Percentiles rank a stretch among this genome's conserved stretches.
Conservation (phyloP, 192 early-diverging fungal genomes). For the Podila epigama region DNA sequence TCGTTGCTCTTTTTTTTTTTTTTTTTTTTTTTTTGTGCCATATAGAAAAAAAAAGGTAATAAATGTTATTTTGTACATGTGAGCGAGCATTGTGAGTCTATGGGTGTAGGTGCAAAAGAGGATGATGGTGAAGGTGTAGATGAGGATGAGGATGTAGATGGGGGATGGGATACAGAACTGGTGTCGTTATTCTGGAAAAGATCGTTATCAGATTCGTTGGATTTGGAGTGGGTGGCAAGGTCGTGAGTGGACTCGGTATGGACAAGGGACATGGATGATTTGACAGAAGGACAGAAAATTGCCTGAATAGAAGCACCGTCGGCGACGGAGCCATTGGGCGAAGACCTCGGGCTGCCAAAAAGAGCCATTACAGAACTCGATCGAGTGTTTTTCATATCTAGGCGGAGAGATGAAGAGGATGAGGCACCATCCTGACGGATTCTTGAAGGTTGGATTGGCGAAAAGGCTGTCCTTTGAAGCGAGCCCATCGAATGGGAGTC, state of each 20-base stretch:
- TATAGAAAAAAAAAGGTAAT: too few relatives aligned
- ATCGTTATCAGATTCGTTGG: too few relatives aligned
- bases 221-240: too few relatives aligned
- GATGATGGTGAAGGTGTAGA: too few relatives aligned
- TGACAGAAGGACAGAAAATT: constrained; percentile 15
- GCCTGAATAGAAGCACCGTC: constrained; percentile 27
- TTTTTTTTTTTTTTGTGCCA: too few relatives aligned
- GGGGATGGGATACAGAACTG: too few relatives aligned
- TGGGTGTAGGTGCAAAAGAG: too few relatives aligned
- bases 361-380: constrained; percentile 20
- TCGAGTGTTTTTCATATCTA: constrained; percentile 6
- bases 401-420: neutral
- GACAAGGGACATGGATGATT: constrained; percentile 18
- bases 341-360: constrained; percentile 27
- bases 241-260: constrained; percentile 1
- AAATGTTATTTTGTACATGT: too few relatives aligned
- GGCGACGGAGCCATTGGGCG: constrained; percentile 13
- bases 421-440: neutral
- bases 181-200: too few relatives aligned
- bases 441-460: neutral
- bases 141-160: too few relatives aligned
- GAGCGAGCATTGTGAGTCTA: too few relatives aligned
- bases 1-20: too few relatives aligned
- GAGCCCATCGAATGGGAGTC: neutral
- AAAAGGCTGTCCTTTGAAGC: neutral